Base-by-base conservation (phyloP, 371 early-diverging fungal species). In the Rhizopus microsporus region DNA sequence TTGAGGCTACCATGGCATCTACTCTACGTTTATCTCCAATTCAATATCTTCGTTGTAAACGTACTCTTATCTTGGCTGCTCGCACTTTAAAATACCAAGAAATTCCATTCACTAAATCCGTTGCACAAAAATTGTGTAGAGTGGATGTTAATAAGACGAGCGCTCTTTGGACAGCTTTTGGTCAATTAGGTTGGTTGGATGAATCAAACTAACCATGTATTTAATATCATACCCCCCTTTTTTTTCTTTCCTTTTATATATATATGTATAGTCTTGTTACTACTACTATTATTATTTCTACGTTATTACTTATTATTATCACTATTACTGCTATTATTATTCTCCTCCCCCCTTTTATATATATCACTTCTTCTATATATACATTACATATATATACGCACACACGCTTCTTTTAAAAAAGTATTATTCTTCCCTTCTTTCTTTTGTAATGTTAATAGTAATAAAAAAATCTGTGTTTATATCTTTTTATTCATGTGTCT, bases 11-110 rank as follows among this genome's bases (percentile, higher is more conserved):
- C 29, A 81, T 84, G 66, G 84, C 85, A 43, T 85, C 87, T 39
- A 75, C 79, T 0, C 69, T 88, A 32, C 81, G 88, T 33, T 71
- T 88, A 23, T 74, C 82, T 32, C 88, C 88, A 8, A 80, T 82
- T 31, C 86, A 86, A 68, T 88, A 84, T 57, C 62, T 88, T 23
- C 64, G 72, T n/a, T 72, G 73, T 57, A 72, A 72, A 44, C 61
- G 73, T 42, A 69, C 66, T 10, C 42, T 69, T 12, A 63, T 69
- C 30, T 54, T 63, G 51, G 69, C 67, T 52, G 67, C 73, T 17
- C 54, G 60, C 31, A 63, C 64, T 33, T 62, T 67, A n/a, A 55
- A 62, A 60, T 46, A 51, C 8, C 63, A 65, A 51, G 54, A 62
- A 8, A 66, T 69, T 38, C 63, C 70, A 10, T 67, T 74, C 52